Base-by-base conservation (phyloP, 208 protist genomes). In the Naegleria lovaniensis region DNA sequence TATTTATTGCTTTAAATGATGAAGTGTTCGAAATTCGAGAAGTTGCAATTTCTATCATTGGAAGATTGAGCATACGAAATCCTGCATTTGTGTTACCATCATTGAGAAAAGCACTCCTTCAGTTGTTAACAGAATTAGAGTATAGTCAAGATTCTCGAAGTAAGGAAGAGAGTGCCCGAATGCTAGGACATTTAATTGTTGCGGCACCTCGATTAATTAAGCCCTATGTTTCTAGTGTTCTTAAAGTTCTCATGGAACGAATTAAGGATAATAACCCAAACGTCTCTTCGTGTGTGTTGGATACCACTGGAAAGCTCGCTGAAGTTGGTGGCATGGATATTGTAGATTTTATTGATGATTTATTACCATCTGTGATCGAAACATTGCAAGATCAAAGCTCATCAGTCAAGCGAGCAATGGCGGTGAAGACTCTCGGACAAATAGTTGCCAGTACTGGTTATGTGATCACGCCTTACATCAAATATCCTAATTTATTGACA, bases 1-100 rank as follows among this genome's bases (percentile, higher is more conserved):
- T 98, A n/a, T 97, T 97, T 59, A 91, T 97, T n/a, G 95, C 95
- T 0, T 90, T 98, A 16, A 97, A 98, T 90, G 97, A 98, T 90
- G 95, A 97, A 88, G 90, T 93, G 0, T 97, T 97, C 93, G 92
- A 92, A 39, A 96, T 97, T 39, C 84, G 95, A 19, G 94, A 95
- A 59, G 84, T 96, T 16, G 93, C 95, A 15, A 94, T 98, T 13
- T 84, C 40, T 15, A 92, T 98, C 11, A 93, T 98, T 52, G 97
- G 96, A 41, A 91, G 97, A 36, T 92, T 98, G 5, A 94, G 95
- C 22, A 39, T 90, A 15, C 90, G 90, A 83, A 98, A 98, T 93
- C 93, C 93, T 67, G 95, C 96, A 29, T 90, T 96, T 87, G 95
- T 97, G 6, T 92, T 98, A 92, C 97, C 97, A 25, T 91, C 93